Evolutionary conservation across 768 basidiomycete species (phyloP).

Genomic region (Boletus rubescentipes): DNA sequence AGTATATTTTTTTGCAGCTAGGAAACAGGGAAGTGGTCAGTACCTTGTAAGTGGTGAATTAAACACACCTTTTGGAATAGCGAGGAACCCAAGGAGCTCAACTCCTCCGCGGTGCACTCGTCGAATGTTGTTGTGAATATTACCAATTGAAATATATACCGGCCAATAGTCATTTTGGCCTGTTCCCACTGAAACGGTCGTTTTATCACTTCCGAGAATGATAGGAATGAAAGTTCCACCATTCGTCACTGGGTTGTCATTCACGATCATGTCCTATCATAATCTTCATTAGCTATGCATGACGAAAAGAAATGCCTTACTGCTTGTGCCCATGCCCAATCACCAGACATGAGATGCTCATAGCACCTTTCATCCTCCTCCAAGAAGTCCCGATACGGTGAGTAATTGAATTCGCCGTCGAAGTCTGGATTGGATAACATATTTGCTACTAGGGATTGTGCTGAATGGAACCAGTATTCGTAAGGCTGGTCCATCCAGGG

Average conservation of each 20-base stretch:
- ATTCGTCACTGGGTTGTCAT: background rate
- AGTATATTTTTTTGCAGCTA: constrained; percentile 5
- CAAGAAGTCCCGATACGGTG: background rate
- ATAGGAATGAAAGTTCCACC: background rate
- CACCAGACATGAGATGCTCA: background rate
- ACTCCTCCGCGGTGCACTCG: background rate
- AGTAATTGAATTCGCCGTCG: background rate
- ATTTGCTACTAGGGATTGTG: background rate
- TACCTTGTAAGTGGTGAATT: too few relatives aligned
- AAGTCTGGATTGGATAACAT: background rate
- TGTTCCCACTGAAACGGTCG: background rate
- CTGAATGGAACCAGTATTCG: background rate
- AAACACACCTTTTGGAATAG: constrained; percentile 31
- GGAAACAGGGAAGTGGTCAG: too few relatives aligned
- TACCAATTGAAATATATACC: background rate
- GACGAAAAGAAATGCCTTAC: background rate
- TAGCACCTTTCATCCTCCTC: background rate
- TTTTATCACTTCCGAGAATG: background rate
- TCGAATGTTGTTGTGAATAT: background rate
- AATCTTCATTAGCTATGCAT: too few relatives aligned
- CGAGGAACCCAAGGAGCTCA: constrained; percentile 24
- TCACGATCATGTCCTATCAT: background rate
- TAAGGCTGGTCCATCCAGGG: background rate
- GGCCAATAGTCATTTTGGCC: background rate
- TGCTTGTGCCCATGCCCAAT: background rate